Conservation (phyloP, 1,284 basidiomycete species). For the Sanghuangporus sanghuang region DNA sequence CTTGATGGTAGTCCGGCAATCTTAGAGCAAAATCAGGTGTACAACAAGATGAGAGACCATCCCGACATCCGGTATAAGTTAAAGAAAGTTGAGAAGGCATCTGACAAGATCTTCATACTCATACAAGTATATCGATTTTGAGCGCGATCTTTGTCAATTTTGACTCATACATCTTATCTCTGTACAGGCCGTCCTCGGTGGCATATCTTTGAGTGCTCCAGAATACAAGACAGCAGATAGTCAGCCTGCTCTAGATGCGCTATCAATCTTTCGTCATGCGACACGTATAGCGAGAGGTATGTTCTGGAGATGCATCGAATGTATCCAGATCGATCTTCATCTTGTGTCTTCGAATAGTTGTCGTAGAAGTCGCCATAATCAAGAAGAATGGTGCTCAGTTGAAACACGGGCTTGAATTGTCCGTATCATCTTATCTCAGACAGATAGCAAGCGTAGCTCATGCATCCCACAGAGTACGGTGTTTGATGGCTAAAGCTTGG, state of each 20-base stretch:
- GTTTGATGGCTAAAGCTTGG: slow-evolving; percentile 76
- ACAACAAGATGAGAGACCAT: slow-evolving; percentile 62
- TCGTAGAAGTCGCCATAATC: slow-evolving; percentile 66
- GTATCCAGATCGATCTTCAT: neutral
- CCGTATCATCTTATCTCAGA: slow-evolving; percentile 22
- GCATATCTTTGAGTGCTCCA: slow-evolving; percentile 57
- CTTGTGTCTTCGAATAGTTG: slow-evolving; percentile 35
- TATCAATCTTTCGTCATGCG: slow-evolving; percentile 62
- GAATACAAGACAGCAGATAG: slow-evolving; percentile 68
- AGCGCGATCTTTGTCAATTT: neutral
- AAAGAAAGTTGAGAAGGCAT: slow-evolving; percentile 59
- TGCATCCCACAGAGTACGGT: slow-evolving; percentile 50
- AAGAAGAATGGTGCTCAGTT: slow-evolving; percentile 57
- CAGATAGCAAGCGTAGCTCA: slow-evolving; percentile 15
- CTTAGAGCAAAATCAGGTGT: slow-evolving; percentile 35
- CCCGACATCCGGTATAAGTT: slow-evolving; percentile 67
- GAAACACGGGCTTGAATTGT: slow-evolving; percentile 71
- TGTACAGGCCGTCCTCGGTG: slow-evolving; percentile 64
- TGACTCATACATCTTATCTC: neutral
- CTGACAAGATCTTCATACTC: slow-evolving; percentile 68
- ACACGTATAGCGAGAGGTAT: slow-evolving; percentile 61
- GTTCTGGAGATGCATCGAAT: slow-evolving; percentile 6
- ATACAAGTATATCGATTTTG: slow-evolving; percentile 49
- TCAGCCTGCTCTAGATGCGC: slow-evolving; percentile 65
- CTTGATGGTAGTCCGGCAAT: neutral